Base-by-base conservation (phyloP, 495 filamentous ascomycete genomes). In the Tetracladium marchalianum region DNA sequence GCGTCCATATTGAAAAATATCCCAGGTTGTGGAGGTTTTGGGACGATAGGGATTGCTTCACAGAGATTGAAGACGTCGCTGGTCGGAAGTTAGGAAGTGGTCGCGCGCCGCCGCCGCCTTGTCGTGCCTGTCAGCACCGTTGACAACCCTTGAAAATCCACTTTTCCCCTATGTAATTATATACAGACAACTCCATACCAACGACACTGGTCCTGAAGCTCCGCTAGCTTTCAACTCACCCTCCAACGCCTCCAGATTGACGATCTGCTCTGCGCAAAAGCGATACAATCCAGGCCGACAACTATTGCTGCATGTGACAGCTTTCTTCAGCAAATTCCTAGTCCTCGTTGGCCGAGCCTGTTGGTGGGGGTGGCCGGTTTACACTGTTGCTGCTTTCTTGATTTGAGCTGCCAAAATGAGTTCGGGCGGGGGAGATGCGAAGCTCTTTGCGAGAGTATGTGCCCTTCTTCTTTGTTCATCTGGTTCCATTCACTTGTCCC, bases 401-500 rank as follows among this genome's bases (percentile, higher is more conserved):
- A 35, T 42, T 47, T 46, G 32, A 46, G 41, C 43, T 31, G 41
- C 54, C 68, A 78, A 54, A 52, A 90, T 88, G 81, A 83, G 79
- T 70, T 76, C 83, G 45, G 73, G 77, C 65, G 87, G 84, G 67
- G 86, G 89, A 67, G 92, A 98, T 79, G 93, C 92, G 70, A 96
- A 95, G 77, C 81, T 98, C 70, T 99, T 99, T 74, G 90, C 93
- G 56, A 82, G 93, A 70, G 92, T 99, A 90, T 65, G 88, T 85
- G 38, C 35, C 36, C 43, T 44, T 36, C 18, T 31, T 27, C 39
- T 44, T 13, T 34, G 2, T 3, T 41, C n/a, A 41, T 17, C 39
- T 41, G 19, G 18, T 17, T 3, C 7, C 7, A 7, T 27, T 27
- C n/a, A 16, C 11, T 15, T 22, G 11, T 36, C 35, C 35, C 35